A percentile compares a stretch with the other conserved stretches of the same genome.
phyloP scores from a whole-genome alignment of 1,284 basidiomycete species.

The Pterula multifida region DNA sequence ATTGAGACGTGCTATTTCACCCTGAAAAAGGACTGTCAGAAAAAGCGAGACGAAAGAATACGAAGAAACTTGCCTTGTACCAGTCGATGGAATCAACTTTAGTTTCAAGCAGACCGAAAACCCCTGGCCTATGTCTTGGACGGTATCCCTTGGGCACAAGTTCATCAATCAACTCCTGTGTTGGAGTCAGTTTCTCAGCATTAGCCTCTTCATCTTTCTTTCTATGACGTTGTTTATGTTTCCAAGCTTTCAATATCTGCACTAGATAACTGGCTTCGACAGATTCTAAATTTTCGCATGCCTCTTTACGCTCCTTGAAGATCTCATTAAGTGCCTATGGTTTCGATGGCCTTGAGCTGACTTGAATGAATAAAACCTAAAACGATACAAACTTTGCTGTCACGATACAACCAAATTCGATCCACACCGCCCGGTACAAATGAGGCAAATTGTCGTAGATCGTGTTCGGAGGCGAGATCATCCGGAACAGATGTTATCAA shows the following conservation, averaged over 20 bases:
- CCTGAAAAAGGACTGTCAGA: slow-evolving; percentile 15
- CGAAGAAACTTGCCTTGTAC: slow-evolving; percentile 33
- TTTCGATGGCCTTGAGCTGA: neutral
- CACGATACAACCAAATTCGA: slow-evolving; percentile 64
- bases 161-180: slow-evolving; percentile 29
- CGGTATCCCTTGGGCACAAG: slow-evolving; percentile 42
- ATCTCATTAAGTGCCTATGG: slow-evolving; percentile 37
- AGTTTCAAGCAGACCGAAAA: slow-evolving; percentile 45
- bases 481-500: slow-evolving; percentile 66
- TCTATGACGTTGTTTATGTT: slow-evolving; percentile 17
- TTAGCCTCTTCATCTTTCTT: slow-evolving; percentile 19
- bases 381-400: slow-evolving; percentile 20
- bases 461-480: slow-evolving; percentile 44
- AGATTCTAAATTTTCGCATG: slow-evolving; percentile 49
- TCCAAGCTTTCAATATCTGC: slow-evolving; percentile 31
- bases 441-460: slow-evolving; percentile 50
- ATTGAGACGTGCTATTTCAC: slow-evolving; percentile 40
- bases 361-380: neutral
- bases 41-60: slow-evolving; percentile 1
- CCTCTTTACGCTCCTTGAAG: slow-evolving; percentile 45
- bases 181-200: slow-evolving; percentile 9
- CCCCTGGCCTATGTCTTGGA: slow-evolving; percentile 48
- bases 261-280: slow-evolving; percentile 53
- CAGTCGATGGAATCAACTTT: slow-evolving; percentile 71
- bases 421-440: slow-evolving; percentile 73